phyloP scores from a whole-genome alignment of 2,329 filamentous ascomycete genomes.

The Microdochium trichocladiopsis region DNA sequence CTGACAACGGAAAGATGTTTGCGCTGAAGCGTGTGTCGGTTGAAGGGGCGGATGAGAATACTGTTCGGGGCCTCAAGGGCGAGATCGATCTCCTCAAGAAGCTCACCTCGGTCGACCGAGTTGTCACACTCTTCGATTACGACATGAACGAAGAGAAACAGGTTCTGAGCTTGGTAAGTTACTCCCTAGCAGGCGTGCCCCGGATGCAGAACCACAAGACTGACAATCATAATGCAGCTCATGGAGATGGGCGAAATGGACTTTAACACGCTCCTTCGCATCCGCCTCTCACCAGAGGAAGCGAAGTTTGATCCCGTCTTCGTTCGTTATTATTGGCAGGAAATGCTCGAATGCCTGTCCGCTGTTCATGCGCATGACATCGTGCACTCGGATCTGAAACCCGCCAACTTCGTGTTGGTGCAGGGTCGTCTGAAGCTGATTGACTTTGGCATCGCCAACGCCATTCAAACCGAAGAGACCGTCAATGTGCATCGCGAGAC shows the following conservation, averaged over 20 bases:
- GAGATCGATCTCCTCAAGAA: slow-evolving; percentile 88
- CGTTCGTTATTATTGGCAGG: slow-evolving; percentile 97
- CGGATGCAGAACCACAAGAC: background rate
- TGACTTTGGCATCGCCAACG: slow-evolving; percentile 97
- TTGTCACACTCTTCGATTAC: slow-evolving; percentile 85
- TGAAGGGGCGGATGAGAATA: slow-evolving; percentile 78
- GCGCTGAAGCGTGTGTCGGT: slow-evolving; percentile 89
- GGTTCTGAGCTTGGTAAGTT: slow-evolving; percentile 71
- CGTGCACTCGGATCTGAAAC: slow-evolving; percentile 94
- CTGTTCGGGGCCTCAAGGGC: slow-evolving; percentile 82
- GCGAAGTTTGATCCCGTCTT: slow-evolving; percentile 81
- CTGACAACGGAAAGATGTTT: slow-evolving; percentile 93
- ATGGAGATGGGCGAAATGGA: slow-evolving; percentile 98
- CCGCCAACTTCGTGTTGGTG: slow-evolving; percentile 92
- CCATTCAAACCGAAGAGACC: slow-evolving; percentile 91
- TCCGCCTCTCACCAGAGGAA: slow-evolving; percentile 63
- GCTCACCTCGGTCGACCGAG: slow-evolving; percentile 77
- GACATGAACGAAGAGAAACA: slow-evolving; percentile 92
- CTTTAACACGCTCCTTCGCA: slow-evolving; percentile 75
- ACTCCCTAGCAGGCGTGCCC: background rate
- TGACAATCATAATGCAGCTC: slow-evolving; percentile 42
- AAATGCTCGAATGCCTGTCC: slow-evolving; percentile 94
- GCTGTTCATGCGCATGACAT: slow-evolving; percentile 86
- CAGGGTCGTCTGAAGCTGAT: slow-evolving; percentile 90
- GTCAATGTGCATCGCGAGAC: slow-evolving; percentile 96